Conservation (phyloP, 2,329 filamentous ascomycete genomes). For the Westerdykella sp. region DNA sequence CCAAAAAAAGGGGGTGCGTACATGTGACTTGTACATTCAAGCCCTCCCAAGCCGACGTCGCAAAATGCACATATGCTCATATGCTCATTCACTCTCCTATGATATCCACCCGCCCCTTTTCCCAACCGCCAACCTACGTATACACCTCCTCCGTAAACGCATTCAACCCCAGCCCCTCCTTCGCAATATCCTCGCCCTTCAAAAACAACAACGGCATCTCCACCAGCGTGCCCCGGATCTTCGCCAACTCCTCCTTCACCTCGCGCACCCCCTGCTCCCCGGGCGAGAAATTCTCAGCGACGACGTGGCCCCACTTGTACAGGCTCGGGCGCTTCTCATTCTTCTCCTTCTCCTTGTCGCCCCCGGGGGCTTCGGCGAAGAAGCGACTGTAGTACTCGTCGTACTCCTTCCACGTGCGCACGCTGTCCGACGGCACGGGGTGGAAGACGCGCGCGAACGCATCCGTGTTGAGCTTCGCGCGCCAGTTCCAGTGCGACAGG, state of each 20-base stretch:
- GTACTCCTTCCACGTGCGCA: slow-evolving; percentile 67
- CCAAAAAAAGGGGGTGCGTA: no score
- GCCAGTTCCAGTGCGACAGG: slow-evolving; percentile 63
- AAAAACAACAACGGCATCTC: slow-evolving; percentile 91
- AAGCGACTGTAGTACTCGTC: slow-evolving; percentile 62
- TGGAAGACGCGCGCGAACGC: slow-evolving; percentile 80
- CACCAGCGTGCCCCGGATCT: slow-evolving; percentile 57
- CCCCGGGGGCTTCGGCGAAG: slow-evolving; percentile 50
- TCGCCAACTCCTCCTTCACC: slow-evolving; percentile 63
- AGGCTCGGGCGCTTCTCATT: slow-evolving; percentile 46
- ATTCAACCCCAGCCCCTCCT: slow-evolving; percentile 62
- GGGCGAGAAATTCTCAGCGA: slow-evolving; percentile 47
- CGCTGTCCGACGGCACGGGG: slow-evolving; percentile 62
- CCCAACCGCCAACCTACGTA: slow-evolving; percentile 27
- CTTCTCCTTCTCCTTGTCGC: slow-evolving; percentile 35
- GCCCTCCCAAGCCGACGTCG: no score
- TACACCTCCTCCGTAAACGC: slow-evolving; percentile 46
- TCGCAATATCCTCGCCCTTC: slow-evolving; percentile 77
- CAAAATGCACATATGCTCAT: not conserved
- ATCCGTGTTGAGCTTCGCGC: slow-evolving; percentile 71
- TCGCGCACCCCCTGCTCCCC: slow-evolving; percentile 41
- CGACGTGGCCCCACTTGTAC: slow-evolving; percentile 82
- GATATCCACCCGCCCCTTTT: no score
- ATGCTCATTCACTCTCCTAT: no score
- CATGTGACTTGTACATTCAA: no score